These are phyloP conservation scores for Spatholobus suberectus DNA, from an alignment of 306 rosid species.

Conservation along the genomic window DNA sequence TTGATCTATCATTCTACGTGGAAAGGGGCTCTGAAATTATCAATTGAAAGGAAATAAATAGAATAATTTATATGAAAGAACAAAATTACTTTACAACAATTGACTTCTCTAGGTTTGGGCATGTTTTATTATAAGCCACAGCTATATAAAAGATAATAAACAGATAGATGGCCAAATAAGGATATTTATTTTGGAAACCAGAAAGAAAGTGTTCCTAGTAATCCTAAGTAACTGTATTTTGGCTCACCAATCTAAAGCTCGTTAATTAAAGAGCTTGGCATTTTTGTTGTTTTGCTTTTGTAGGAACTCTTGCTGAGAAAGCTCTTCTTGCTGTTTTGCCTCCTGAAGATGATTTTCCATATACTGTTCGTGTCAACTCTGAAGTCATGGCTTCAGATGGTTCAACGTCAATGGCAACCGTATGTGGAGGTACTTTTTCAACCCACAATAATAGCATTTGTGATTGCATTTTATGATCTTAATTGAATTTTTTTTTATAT, in stretches of 20 bases:
- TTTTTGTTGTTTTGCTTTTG: conserved; percentile 38
- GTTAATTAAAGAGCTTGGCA: neutral
- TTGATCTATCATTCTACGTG: neutral
- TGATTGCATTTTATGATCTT: conserved; percentile 11
- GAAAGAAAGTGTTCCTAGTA: neutral
- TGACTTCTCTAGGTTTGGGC: conserved; percentile 6
- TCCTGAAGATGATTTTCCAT: conserved; percentile 86
- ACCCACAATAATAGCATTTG: neutral
- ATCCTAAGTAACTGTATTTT: conserved; percentile 5
- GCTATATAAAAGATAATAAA: conserved; percentile 16
- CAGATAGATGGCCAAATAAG: neutral
- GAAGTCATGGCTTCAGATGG: conserved; percentile 99
- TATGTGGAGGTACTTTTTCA: conserved; percentile 83
- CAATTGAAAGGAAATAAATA: neutral
- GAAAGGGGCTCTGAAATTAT: conserved; percentile 5
- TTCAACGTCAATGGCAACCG: conserved; percentile 98
- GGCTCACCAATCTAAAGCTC: neutral
- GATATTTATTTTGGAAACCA: neutral
- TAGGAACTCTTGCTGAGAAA: conserved; percentile 98
- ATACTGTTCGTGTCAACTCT: conserved; percentile 84
- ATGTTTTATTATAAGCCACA: neutral
- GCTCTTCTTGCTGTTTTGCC: conserved; percentile 96
- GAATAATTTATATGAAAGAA: neutral
- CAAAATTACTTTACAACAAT: neutral
- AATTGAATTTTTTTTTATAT: conserved; percentile 2